Conservation (phyloP, 495 filamentous ascomycete genomes). For the Acidiella bohemica region DNA sequence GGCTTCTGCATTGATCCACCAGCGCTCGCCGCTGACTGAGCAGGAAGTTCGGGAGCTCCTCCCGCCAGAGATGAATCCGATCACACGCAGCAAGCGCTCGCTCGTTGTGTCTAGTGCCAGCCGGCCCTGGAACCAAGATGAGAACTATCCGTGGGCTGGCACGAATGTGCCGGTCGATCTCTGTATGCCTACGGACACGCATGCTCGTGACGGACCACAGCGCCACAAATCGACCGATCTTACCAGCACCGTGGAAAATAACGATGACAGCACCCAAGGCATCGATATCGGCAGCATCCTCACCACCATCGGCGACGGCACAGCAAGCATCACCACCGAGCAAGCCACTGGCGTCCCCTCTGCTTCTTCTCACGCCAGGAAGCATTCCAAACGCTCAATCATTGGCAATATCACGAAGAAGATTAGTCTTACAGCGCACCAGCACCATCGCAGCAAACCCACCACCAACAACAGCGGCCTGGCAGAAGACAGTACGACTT, state of each 20-base stretch:
- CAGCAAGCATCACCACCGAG: conserved; percentile 13
- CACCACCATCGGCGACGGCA: conserved; percentile 4
- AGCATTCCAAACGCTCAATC: conserved; percentile 17
- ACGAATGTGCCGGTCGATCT: conserved; percentile 23
- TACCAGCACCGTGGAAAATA: conserved; percentile 2
- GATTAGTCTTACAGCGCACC: conserved; percentile 5
- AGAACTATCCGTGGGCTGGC: conserved; percentile 30
- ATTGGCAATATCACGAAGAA: conserved; percentile 18
- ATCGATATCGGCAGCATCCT: conserved; percentile 19
- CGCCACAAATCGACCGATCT: conserved; percentile 15
- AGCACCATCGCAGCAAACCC: neutral
- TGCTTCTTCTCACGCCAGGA: conserved; percentile 3
- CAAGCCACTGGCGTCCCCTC: conserved; percentile 15
- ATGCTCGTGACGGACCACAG: conserved; percentile 7
- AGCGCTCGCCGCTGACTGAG: conserved; percentile 8
- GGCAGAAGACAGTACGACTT: too few species aligned
- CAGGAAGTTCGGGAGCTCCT: conserved; percentile 17
- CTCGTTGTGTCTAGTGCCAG: conserved; percentile 15
- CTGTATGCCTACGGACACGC: conserved; percentile 20
- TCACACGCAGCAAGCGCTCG: conserved; percentile 16
- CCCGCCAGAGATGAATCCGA: conserved; percentile 20
- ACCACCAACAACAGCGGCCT: conserved; percentile 6
- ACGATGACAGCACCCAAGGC: conserved; percentile 9
- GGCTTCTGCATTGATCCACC: conserved; percentile 9
- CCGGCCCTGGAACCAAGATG: conserved; percentile 29